Evolutionary conservation across 495 filamentous ascomycete genomes (phyloP).

Genomic region (Aspergillus affinis): DNA sequence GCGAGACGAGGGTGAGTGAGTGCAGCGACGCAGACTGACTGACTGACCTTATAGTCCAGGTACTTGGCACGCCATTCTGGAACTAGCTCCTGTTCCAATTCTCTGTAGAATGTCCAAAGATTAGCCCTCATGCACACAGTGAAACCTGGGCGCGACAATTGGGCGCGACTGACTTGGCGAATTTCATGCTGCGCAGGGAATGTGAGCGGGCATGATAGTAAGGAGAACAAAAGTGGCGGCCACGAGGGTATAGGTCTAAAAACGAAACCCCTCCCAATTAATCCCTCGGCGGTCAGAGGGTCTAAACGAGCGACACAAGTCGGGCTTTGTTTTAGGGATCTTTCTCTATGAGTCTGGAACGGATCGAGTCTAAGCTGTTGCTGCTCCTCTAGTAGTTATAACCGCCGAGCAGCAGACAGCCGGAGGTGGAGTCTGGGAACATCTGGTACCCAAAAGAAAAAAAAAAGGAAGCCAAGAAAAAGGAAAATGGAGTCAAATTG

Average conservation of each 20-base stretch:
- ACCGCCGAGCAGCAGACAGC: not conserved
- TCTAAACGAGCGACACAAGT: not conserved
- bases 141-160: conserved; percentile 1
- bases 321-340: too few relatives aligned
- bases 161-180: conserved; percentile 54
- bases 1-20: not conserved
- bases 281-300: not conserved
- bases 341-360: not conserved
- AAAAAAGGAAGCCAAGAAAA: not conserved
- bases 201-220: conserved; percentile 26
- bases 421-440: not conserved
- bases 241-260: not conserved
- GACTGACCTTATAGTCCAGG: conserved; percentile 77
- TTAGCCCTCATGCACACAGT: conserved; percentile 12
- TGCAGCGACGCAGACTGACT: too few relatives aligned
- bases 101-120: conserved; percentile 40
- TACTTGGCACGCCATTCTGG: conserved; percentile 94
- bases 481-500: not conserved
- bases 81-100: conserved; percentile 82
- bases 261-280: not conserved
- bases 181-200: conserved; percentile 53
- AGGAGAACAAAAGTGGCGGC: conserved; percentile 10
- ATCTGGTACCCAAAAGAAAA: not conserved
- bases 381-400: not conserved
- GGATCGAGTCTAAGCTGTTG: not conserved